These are phyloP conservation scores for Pythium angustatum DNA, from an alignment of 352 stramenopile species.

Conservation along the genomic window DNA sequence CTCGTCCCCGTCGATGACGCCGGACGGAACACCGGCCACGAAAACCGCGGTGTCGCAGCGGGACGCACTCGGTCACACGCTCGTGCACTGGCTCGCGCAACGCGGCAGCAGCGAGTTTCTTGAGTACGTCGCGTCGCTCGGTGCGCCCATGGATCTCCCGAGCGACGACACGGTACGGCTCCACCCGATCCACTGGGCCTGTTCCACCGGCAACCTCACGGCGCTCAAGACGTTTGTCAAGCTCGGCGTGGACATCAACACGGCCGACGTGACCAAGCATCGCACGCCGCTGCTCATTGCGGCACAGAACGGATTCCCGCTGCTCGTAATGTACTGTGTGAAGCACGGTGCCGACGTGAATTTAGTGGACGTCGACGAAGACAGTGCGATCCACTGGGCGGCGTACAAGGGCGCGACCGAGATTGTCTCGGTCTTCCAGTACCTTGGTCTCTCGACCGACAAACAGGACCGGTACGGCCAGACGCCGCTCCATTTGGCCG, in stretches of 20 bases:
- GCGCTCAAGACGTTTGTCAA: slow-evolving; percentile 62
- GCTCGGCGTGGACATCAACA: slow-evolving; percentile 75
- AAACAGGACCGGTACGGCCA: slow-evolving; percentile 70
- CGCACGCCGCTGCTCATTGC: slow-evolving; percentile 75
- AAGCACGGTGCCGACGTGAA: slow-evolving; percentile 67
- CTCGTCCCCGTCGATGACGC: too few relatives aligned
- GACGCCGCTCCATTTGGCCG: slow-evolving; percentile 81
- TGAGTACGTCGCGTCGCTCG: slow-evolving; percentile 46
- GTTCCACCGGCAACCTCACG: slow-evolving; percentile 67
- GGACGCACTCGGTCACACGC: slow-evolving; percentile 68
- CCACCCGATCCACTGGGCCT: slow-evolving; percentile 86
- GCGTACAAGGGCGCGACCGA: slow-evolving; percentile 85
- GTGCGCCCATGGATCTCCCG: slow-evolving; percentile 54
- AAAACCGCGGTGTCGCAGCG: slow-evolving; percentile 31
- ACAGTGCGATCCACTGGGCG: slow-evolving; percentile 85
- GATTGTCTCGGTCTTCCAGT: slow-evolving; percentile 84
- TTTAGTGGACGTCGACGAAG: slow-evolving; percentile 62
- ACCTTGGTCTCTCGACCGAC: slow-evolving; percentile 67
- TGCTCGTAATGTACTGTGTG: slow-evolving; percentile 80
- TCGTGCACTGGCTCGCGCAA: slow-evolving; percentile 75
- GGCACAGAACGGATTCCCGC: slow-evolving; percentile 71
- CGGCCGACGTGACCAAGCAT: slow-evolving; percentile 65
- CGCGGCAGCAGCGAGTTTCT: slow-evolving; percentile 54
- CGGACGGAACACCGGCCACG: slow-evolving; percentile 34
- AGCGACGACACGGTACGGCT: slow-evolving; percentile 63